Conservation (phyloP, 305 asterid species). For the Nicotiana rustica region DNA sequence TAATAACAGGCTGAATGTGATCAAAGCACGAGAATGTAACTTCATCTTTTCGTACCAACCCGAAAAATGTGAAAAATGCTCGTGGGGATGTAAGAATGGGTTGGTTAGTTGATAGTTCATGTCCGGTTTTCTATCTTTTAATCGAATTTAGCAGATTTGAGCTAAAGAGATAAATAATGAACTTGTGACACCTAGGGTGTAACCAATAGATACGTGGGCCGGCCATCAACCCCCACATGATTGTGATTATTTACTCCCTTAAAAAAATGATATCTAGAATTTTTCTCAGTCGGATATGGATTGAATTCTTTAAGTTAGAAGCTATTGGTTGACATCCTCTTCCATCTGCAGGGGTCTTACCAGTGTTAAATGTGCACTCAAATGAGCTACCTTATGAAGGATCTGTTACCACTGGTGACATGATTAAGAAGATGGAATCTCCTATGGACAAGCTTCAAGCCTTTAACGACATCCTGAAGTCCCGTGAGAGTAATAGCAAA, state of each 20-base stretch:
- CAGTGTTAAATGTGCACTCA: conserved; percentile 53
- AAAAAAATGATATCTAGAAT: background rate
- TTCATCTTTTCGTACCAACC: background rate
- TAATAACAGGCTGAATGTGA: conserved; percentile 8
- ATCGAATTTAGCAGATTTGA: background rate
- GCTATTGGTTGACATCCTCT: conserved; percentile 31
- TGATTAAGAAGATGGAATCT: conserved; percentile 62
- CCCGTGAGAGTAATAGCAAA: conserved; percentile 37
- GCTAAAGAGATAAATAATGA: background rate
- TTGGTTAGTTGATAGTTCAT: background rate
- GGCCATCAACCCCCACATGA: too few species aligned
- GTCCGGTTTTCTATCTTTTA: background rate
- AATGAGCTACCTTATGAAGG: conserved; percentile 65
- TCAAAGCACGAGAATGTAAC: background rate
- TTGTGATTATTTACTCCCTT: too few species aligned
- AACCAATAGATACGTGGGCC: too few species aligned
- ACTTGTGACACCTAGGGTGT: background rate
- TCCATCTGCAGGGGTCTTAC: conserved; percentile 47
- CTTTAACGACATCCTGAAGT: conserved; percentile 50
- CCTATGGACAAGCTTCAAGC: conserved; percentile 70
- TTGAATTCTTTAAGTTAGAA: background rate
- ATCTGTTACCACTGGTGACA: conserved; percentile 60
- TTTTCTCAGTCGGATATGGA: background rate
- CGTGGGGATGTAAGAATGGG: background rate
- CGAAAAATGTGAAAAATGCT: conserved; percentile 6